Conservation (phyloP, 2,329 filamentous ascomycete species). For the Scytalidium sp. region DNA sequence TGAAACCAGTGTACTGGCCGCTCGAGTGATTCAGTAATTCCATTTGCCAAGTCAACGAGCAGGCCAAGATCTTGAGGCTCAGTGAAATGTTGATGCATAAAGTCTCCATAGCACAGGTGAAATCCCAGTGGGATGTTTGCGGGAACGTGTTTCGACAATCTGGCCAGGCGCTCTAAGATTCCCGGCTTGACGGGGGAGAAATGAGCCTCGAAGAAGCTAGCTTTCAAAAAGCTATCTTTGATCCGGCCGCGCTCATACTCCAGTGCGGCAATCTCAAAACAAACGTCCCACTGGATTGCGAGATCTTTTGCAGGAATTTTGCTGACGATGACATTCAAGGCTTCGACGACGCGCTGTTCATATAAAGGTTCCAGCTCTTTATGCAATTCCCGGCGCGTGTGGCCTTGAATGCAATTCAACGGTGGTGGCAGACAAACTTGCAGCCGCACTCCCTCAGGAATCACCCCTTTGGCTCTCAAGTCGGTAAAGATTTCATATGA, state of each 20-base stretch:
- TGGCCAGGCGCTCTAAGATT: conserved; percentile 29
- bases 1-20: conserved; percentile 38
- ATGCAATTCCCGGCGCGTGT: conserved; percentile 19
- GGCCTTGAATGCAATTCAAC: conserved; percentile 14
- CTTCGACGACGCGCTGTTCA: conserved; percentile 19
- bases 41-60: conserved; percentile 35
- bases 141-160: conserved; percentile 29
- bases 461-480: conserved; percentile 17
- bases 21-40: conserved; percentile 22
- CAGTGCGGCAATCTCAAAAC: conserved; percentile 21
- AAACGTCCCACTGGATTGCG: conserved; percentile 30
- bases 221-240: conserved; percentile 5
- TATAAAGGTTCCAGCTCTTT: conserved; percentile 26
- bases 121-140: conserved; percentile 37
- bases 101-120: conserved; percentile 47
- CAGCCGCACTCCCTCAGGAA: conserved; percentile 24
- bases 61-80: conserved; percentile 31
- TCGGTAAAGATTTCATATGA: conserved; percentile 25
- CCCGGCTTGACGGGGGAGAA: conserved; percentile 31
- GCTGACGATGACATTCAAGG: conserved; percentile 21
- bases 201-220: conserved; percentile 24
- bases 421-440: conserved; percentile 31
- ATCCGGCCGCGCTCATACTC: conserved; percentile 14
- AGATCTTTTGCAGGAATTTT: conserved; percentile 27
- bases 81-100: conserved; percentile 39